phyloP scores from a whole-genome alignment of 2,329 filamentous ascomycete genomes.

The Drechslerella coelobrocha region DNA sequence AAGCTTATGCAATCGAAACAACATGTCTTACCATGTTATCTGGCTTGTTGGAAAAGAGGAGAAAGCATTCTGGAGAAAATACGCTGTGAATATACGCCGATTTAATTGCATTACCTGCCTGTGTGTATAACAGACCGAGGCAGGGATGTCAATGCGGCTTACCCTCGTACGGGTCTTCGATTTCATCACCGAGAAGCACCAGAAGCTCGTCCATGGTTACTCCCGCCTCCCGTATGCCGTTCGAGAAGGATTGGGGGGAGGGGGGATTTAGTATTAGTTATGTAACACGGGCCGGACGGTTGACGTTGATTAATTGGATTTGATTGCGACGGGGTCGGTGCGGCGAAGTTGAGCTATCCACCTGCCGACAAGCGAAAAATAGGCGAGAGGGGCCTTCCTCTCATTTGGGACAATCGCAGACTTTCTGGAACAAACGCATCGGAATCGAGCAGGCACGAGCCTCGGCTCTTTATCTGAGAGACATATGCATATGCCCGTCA shows the following conservation, averaged over 20 bases:
- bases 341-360: slow-evolving; percentile 13
- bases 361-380: slow-evolving; percentile 49
- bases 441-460: not conserved
- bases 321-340: not conserved
- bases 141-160: slow-evolving; percentile 56
- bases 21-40: slow-evolving; percentile 48
- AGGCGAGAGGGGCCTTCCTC: slow-evolving; percentile 38
- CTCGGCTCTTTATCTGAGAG: not conserved
- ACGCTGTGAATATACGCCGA: slow-evolving; percentile 2
- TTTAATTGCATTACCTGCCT: no score
- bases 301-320: not conserved
- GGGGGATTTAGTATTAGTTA: not conserved
- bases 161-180: slow-evolving; percentile 68
- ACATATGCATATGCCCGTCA: not conserved
- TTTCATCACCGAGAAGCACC: slow-evolving; percentile 61
- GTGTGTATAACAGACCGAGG: slow-evolving; percentile 12
- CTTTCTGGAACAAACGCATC: slow-evolving; percentile 3
- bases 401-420: slow-evolving; percentile 15
- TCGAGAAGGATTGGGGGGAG: not conserved
- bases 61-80: slow-evolving; percentile 75
- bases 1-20: no score
- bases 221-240: not conserved
- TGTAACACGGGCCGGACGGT: not conserved
- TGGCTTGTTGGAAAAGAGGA: slow-evolving; percentile 71
- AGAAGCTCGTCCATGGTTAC: slow-evolving; percentile 17